phyloP scores from a whole-genome alignment of 257 asterid species.

The Ocimum tenuiflorum region DNA sequence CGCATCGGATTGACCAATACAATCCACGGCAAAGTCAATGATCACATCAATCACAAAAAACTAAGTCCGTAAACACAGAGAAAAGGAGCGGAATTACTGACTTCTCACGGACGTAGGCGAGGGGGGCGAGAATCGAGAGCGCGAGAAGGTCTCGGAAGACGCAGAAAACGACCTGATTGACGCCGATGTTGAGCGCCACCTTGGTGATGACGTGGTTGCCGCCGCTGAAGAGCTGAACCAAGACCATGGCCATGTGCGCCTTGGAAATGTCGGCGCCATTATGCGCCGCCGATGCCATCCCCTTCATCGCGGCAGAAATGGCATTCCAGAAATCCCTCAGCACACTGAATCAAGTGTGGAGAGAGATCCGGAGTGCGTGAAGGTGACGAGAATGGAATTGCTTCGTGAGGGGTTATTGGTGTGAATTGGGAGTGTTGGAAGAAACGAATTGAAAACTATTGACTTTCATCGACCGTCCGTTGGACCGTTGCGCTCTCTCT shows the following conservation, averaged over 20 bases:
- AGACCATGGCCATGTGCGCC: slow-evolving; percentile 82
- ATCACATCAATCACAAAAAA: neutral
- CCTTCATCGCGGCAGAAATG: slow-evolving; percentile 22
- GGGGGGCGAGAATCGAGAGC: slow-evolving; percentile 74
- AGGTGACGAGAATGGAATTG: slow-evolving; percentile 11
- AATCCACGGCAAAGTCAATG: slow-evolving; percentile 8
- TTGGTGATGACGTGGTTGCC: slow-evolving; percentile 90
- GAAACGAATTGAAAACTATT: no score
- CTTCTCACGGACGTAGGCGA: slow-evolving; percentile 88
- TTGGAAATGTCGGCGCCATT: slow-evolving; percentile 53
- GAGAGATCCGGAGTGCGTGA: slow-evolving; percentile 18
- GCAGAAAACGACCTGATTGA: slow-evolving; percentile 87
- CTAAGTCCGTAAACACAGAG: neutral
- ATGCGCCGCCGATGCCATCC: slow-evolving; percentile 28
- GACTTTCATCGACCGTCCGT: no score
- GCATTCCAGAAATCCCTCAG: slow-evolving; percentile 10
- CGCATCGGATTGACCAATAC: slow-evolving; percentile 12
- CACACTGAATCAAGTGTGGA: neutral
- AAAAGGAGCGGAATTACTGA: slow-evolving; percentile 21
- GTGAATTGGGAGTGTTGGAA: neutral
- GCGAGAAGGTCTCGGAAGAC: slow-evolving; percentile 75
- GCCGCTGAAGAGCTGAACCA: slow-evolving; percentile 71
- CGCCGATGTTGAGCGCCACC: slow-evolving; percentile 86
- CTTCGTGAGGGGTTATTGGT: neutral
- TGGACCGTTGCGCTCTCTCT: no score